Base-by-base conservation (phyloP, 352 stramenopile genomes). In the Phytophthora sp. region DNA sequence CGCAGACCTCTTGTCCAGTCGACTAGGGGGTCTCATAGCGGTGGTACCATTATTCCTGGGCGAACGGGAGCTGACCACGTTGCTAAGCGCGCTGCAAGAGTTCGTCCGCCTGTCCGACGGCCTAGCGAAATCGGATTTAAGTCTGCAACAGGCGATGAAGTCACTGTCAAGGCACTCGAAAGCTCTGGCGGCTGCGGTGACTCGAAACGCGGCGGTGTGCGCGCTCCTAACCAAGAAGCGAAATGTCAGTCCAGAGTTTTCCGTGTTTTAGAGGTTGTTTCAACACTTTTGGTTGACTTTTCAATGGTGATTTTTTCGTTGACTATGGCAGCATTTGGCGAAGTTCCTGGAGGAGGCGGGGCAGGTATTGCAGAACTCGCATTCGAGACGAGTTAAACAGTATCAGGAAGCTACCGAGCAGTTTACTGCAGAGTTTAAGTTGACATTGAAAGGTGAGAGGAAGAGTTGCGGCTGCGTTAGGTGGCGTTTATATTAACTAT, bases 301-400 rank as follows among this genome's bases (percentile, higher is more conserved):
- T n/a, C n/a, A n/a, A n/a, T n/a, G n/a, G n/a, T n/a, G n/a, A n/a
- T n/a, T n/a, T n/a, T 21, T 39, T 53, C 20, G 20, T 45, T 38
- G 44, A 35, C 23, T 52, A 23, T 7, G 26, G 26, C 24, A 63
- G 63, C 45, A 60, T 49, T 49, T 69, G 38, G 66, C 39, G 0
- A 66, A 55, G 7, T 71, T 89, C 26, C 42, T 88, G 52, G 67
- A 79, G 1, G 71, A 88, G 8, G 63, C 67, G 9, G 36, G 53
- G 21, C 52, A 72, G 31, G 49, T 89, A n/a, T 29, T 88, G 18
- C 57, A 78, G 18, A 74, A 72, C 16, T 82, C 77, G 9, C 66
- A 80, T 38, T 71, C 76, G 9, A 61, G 59, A 33, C 69, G 69
- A 2, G 53, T 80, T n/a, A 21, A 41, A 7, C 42, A 76, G 38